A percentile compares a stretch with the other conserved stretches of the same genome.
Conservation (phyloP, 768 basidiomycete species). For the Rhodotorula paludigena region DNA sequence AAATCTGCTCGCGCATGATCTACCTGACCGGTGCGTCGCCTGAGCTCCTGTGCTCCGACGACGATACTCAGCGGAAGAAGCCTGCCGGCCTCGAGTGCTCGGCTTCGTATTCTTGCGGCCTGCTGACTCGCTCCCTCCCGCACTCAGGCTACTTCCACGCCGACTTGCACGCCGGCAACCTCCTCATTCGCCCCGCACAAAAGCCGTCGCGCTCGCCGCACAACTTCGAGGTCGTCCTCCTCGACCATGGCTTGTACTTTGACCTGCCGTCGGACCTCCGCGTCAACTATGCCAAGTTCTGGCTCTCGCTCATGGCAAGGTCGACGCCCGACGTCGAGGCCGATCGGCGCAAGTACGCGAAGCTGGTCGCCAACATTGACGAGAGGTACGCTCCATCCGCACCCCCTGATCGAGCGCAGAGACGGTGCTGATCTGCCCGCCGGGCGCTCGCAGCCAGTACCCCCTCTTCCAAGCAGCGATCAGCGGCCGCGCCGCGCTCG, state of each 20-base stretch:
- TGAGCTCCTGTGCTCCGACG: too few species aligned
- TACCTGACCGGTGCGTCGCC: conserved; percentile 68
- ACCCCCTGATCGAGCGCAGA: too few species aligned
- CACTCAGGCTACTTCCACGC: conserved; percentile 49
- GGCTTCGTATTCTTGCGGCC: too few species aligned
- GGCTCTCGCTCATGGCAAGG: conserved; percentile 77
- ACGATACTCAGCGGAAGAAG: conserved; percentile 1
- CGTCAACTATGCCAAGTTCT: conserved; percentile 64
- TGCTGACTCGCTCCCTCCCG: background rate
- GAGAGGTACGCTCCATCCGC: too few species aligned
- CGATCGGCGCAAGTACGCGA: conserved; percentile 78
- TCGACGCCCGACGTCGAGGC: conserved; percentile 61
- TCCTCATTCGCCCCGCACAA: conserved; percentile 76
- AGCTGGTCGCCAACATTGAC: conserved; percentile 77
- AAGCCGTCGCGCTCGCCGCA: conserved; percentile 65
- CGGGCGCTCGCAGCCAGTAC: too few species aligned
- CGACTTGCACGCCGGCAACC: conserved; percentile 76
- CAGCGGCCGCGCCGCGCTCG: conserved; percentile 71
- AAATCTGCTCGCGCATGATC: conserved; percentile 93
- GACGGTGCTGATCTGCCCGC: too few species aligned
- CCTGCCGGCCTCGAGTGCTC: background rate
- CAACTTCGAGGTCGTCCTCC: conserved; percentile 90
- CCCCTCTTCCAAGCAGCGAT: conserved; percentile 92
- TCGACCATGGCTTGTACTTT: conserved; percentile 93
- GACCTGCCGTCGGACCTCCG: conserved; percentile 71